Evolutionary conservation across 352 stramenopile genomes (phyloP).

Genomic region (Globisporangium parvum): DNA sequence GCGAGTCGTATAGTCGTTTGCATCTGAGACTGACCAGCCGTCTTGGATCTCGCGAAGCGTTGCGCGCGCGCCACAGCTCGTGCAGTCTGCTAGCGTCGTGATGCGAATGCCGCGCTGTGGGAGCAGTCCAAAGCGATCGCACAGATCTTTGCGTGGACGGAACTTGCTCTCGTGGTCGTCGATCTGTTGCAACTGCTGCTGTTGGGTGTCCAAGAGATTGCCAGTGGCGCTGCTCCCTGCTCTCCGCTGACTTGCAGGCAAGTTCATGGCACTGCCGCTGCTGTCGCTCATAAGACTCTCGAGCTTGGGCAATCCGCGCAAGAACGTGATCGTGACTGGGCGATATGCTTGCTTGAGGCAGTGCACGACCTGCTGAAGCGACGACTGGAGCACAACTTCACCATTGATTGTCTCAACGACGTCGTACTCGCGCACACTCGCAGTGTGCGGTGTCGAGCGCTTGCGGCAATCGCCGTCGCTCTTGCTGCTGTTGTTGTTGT

Average conservation of each 20-base stretch:
- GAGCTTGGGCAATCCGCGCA: conserved; percentile 29
- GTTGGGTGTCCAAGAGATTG: not conserved
- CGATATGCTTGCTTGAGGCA: conserved; percentile 33
- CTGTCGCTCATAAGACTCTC: conserved; percentile 4
- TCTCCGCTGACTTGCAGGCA: no score
- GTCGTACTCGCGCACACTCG: conserved; percentile 17
- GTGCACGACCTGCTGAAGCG: conserved; percentile 25
- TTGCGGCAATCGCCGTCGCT: not conserved
- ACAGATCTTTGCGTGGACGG: conserved; percentile 24
- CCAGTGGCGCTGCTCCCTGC: not conserved
- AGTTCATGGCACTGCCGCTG: not conserved
- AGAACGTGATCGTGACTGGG: conserved; percentile 40
- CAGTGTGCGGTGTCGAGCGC: not conserved
- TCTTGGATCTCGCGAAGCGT: conserved; percentile 27
- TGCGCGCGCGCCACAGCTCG: conserved; percentile 23
- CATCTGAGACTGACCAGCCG: conserved; percentile 23
- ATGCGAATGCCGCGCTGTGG: conserved; percentile 30
- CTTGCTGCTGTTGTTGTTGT: not conserved
- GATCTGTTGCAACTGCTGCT: conserved; percentile 1
- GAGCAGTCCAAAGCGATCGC: conserved; percentile 39
- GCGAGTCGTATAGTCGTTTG: conserved; percentile 34
- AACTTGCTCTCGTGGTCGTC: conserved; percentile 7
- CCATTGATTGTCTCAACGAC: conserved; percentile 45
- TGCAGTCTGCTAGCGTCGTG: conserved; percentile 33
- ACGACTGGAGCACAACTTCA: conserved; percentile 26